Percentiles rank a stretch among this genome's conserved stretches.
Evolutionary conservation across 2,329 filamentous ascomycete species (phyloP).

Genomic region (Nannizziopsis barbatae): DNA sequence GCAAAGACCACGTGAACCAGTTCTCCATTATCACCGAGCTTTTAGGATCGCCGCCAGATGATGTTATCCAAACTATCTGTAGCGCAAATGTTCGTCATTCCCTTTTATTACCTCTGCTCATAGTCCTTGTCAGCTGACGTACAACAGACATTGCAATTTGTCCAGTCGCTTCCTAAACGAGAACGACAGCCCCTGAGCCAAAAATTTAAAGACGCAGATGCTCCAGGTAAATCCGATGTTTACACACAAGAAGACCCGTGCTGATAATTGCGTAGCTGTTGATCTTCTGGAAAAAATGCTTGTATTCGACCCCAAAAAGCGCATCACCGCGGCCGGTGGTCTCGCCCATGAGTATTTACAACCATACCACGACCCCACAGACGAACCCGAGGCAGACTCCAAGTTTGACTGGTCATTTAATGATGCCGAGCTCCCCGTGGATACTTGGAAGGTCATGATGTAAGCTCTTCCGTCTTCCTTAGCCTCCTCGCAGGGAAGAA

Average conservation of each 20-base stretch:
- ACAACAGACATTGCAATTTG: conserved; percentile 77
- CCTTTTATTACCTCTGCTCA: background rate
- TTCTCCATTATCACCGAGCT: conserved; percentile 99
- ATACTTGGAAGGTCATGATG: conserved; percentile 99
- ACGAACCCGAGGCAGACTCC: conserved; percentile 89
- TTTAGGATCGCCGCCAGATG: conserved; percentile 87
- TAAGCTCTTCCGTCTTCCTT: conserved; percentile 38
- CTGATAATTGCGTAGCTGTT: conserved; percentile 50
- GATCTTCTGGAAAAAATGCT: conserved; percentile 94
- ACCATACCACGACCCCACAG: conserved; percentile 93
- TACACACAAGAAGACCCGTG: background rate
- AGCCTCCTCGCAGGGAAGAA: background rate
- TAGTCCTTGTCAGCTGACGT: conserved; percentile 9
- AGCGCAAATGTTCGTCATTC: conserved; percentile 71
- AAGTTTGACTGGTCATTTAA: conserved; percentile 99
- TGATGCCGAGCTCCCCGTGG: conserved; percentile 89
- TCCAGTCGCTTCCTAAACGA: conserved; percentile 91
- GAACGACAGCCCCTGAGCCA: conserved; percentile 74
- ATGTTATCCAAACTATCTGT: conserved; percentile 97
- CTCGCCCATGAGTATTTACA: conserved; percentile 87
- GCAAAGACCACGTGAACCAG: conserved; percentile 98
- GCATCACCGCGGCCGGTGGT: conserved; percentile 75
- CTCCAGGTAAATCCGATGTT: conserved; percentile 49
- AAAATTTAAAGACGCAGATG: conserved; percentile 94
- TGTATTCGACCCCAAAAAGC: conserved; percentile 95